Base-by-base conservation (phyloP, 2,329 filamentous ascomycete species). In the Curvularia lunata region DNA sequence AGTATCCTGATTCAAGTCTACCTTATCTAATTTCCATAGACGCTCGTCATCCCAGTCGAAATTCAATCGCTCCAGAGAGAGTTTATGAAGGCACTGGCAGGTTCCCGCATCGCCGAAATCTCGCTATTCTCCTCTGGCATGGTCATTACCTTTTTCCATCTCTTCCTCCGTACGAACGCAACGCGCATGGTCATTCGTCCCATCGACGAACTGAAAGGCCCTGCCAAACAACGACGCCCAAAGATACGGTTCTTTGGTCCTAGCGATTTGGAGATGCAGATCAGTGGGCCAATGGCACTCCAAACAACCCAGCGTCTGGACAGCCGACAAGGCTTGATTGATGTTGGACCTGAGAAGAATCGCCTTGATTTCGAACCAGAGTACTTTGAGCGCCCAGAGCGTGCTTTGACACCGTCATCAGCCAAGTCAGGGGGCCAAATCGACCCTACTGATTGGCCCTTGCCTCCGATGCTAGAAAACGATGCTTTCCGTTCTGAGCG, bases 61-160 rank as follows among this genome's bases (percentile, higher is more conserved):
- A 82, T 82, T 12, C 76, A 88, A 19, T 80, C 83, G 5, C 83
- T 86, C 54, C 71, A 77, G 34, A 54, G 62, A 45, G 67, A 76
- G 47, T 78, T 78, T 49, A 72, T 76, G 48, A 72, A 79, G 27
- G 79, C 81, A 73, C 56, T 84, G 43, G 83, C 82, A 25, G 76
- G 88, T 4, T 81, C 85, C 2, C 86, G 88, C 80, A 83, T 89
- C 40, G 86, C 86, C 25, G 84, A 87, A 16, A 85, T 91, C 6
- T 85, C 87, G 2, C 80, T 86, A 16, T 90, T 90, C 68, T 79
- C 89, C 2, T 87, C 87, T 0, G 88, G 88, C 2, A 76, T 91
- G 16, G 81, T 87, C 71, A 87, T 85, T 16, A 86, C 87, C 4
- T 83, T 86, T 16, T 80, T 90, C 23, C 88, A 90, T 65, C 78